Conservation (phyloP, 352 stramenopile species). For the Globisporangium barbulae region DNA sequence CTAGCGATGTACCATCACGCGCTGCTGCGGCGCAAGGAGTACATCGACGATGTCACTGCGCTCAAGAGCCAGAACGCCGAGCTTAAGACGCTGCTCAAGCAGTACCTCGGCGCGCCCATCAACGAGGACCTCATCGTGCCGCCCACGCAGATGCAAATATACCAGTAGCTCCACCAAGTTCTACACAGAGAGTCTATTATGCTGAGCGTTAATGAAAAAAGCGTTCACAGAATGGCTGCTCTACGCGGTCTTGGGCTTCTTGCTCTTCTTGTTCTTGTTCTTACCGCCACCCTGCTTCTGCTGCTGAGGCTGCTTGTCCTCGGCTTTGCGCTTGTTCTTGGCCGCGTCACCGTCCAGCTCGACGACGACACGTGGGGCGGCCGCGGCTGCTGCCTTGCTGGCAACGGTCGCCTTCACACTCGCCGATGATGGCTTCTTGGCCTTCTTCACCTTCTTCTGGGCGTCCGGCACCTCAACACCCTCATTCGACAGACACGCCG, state of each 20-base stretch:
- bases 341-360: conserved; percentile 39
- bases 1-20: conserved; percentile 81
- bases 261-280: conserved; percentile 16
- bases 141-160: conserved; percentile 79
- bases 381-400: conserved; percentile 20
- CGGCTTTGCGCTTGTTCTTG: conserved; percentile 11
- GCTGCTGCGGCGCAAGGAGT: conserved; percentile 70
- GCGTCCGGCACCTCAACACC: conserved; percentile 9
- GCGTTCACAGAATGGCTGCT: neutral
- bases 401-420: neutral
- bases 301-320: conserved; percentile 11
- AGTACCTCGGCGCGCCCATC: conserved; percentile 83
- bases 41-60: conserved; percentile 73
- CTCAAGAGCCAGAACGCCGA: conserved; percentile 86
- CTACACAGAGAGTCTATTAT: conserved; percentile 2
- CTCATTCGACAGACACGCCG: conserved; percentile 45
- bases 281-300: conserved; percentile 20
- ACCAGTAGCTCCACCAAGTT: conserved; percentile 28
- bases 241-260: conserved; percentile 13
- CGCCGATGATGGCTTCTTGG: conserved; percentile 13
- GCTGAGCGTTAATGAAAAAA: neutral
- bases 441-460: conserved; percentile 42
- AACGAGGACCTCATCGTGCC: conserved; percentile 85
- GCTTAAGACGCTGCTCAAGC: conserved; percentile 88
- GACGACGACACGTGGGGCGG: conserved; percentile 61